These are phyloP conservation scores for Eucalyptus erythrocorys DNA, from an alignment of 345 rosid species.

Conservation along the genomic window DNA sequence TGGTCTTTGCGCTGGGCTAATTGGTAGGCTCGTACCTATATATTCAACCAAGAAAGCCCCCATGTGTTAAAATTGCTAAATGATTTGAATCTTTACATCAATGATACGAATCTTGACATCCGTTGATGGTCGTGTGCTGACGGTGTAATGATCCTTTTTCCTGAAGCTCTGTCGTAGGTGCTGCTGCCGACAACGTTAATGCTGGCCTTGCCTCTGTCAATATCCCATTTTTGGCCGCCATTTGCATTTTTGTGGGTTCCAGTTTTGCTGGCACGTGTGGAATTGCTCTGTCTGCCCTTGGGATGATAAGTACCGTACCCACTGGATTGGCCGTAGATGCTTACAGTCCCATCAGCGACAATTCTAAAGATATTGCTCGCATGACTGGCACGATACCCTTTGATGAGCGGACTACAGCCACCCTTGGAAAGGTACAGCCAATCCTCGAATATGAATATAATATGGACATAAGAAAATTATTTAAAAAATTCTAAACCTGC, in stretches of 20 bases:
- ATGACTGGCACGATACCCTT: slow-evolving; percentile 17
- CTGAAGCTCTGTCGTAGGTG: slow-evolving; percentile 17
- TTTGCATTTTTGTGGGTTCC: no score
- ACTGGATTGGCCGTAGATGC: slow-evolving; percentile 31
- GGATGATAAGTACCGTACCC: slow-evolving; percentile 30
- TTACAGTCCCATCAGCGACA: slow-evolving; percentile 28
- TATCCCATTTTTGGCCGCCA: no score
- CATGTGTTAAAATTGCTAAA: neutral
- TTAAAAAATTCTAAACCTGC: no score
- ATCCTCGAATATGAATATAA: neutral
- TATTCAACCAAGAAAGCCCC: neutral
- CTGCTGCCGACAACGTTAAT: slow-evolving; percentile 22
- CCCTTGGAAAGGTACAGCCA: slow-evolving; percentile 12
- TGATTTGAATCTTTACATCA: no score
- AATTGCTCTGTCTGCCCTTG: slow-evolving; percentile 28
- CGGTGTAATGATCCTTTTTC: neutral
- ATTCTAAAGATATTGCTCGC: slow-evolving; percentile 29
- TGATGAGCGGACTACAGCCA: slow-evolving; percentile 13
- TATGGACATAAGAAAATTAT: no score
- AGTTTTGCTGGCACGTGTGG: slow-evolving; percentile 22
- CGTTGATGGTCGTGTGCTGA: neutral
- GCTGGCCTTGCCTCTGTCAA: no score
- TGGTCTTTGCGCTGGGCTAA: slow-evolving; percentile 2
- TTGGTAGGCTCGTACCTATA: neutral
- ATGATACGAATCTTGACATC: neutral